These are phyloP conservation scores for Dipodascus geniculatus DNA, from an alignment of 805 yeast species.

Conservation along the genomic window DNA sequence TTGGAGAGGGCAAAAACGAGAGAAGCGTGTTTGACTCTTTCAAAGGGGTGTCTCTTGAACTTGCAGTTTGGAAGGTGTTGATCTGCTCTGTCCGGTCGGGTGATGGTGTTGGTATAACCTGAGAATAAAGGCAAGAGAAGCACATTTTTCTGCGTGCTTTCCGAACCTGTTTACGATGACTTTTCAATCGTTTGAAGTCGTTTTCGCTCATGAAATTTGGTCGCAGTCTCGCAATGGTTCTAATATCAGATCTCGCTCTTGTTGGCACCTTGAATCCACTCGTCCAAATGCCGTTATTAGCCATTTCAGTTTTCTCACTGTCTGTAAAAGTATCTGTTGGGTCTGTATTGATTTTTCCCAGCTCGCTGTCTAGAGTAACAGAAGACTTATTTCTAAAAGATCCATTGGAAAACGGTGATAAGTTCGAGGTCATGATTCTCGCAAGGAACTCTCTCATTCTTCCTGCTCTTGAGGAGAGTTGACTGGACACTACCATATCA, in stretches of 20 bases:
- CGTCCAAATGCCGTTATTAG: background rate
- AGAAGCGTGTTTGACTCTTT: background rate
- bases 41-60: background rate
- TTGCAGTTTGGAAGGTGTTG: background rate
- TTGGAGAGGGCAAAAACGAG: background rate
- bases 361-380: background rate
- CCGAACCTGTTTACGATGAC: background rate
- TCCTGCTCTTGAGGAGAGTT: background rate
- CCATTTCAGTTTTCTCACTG: background rate
- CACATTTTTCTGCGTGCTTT: background rate
- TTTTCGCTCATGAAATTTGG: background rate
- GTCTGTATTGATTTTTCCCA: background rate
- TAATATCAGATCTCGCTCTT: background rate
- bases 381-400: background rate
- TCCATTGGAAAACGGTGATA: background rate
- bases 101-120: background rate
- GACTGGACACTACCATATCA: background rate
- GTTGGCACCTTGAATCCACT: background rate
- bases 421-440: background rate
- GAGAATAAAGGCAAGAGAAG: background rate
- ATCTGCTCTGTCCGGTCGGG: background rate
- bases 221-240: background rate
- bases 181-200: background rate
- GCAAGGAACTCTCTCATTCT: background rate
- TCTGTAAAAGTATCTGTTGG: background rate